Conservation (phyloP, 139 green algal genomes). For the Tetradesmus lagerheimii region DNA sequence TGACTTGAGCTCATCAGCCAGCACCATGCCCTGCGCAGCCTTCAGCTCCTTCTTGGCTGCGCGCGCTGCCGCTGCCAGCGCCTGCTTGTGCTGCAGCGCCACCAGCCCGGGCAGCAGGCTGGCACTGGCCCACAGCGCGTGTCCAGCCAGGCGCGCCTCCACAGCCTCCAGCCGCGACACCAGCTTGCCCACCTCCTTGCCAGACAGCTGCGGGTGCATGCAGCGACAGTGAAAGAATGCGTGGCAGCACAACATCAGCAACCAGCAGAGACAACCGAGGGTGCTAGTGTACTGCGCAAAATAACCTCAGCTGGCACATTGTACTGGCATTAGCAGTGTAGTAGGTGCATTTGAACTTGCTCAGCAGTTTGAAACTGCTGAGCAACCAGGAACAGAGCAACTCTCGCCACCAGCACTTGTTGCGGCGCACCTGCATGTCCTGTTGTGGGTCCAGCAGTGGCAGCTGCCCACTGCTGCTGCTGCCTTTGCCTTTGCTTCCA, state of each 20-base stretch:
- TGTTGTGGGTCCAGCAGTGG: constrained; percentile 76
- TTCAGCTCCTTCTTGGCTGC: constrained; percentile 41
- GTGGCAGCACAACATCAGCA: background rate
- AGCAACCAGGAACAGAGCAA: too few species aligned
- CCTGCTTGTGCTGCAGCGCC: constrained; percentile 46
- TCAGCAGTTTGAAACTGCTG: too few species aligned
- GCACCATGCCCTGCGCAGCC: constrained; percentile 64
- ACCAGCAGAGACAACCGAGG: background rate
- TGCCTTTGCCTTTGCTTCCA: background rate
- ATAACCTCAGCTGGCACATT: too few species aligned
- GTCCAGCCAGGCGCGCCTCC: background rate
- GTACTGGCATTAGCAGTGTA: too few species aligned
- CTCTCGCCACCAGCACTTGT: background rate
- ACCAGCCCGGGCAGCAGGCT: constrained; percentile 9
- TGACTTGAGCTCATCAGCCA: constrained; percentile 78
- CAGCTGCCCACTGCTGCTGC: constrained; percentile 54
- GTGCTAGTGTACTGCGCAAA: too few species aligned
- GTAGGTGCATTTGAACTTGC: too few species aligned
- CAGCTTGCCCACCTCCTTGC: background rate
- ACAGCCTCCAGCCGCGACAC: constrained; percentile 26
- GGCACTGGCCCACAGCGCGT: constrained; percentile 18
- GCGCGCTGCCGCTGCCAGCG: constrained; percentile 11
- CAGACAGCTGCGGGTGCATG: constrained; percentile 1
- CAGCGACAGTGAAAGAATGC: too few species aligned
- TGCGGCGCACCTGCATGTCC: constrained; percentile 74